Evolutionary conservation across 2,329 filamentous ascomycete genomes (phyloP).

Genomic region (Dryadomyces quercus-mongolicae): DNA sequence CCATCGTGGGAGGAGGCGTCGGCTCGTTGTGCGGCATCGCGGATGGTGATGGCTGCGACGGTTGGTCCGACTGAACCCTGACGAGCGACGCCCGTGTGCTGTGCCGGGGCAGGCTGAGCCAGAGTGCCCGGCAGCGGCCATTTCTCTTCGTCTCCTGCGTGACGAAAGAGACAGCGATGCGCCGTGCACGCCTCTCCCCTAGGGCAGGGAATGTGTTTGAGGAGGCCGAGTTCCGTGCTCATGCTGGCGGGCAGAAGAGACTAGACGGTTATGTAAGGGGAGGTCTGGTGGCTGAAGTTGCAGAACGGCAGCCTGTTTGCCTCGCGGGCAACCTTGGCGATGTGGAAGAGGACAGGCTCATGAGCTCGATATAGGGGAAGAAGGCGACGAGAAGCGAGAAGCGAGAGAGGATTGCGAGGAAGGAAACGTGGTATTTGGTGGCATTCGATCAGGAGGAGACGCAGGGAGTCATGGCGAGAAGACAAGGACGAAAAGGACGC

Average conservation of each 20-base stretch:
- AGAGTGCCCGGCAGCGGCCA: neutral
- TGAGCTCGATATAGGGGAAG: neutral
- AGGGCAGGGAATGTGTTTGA: conserved; percentile 16
- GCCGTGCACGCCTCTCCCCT: conserved; percentile 12
- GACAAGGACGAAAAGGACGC: too few species aligned
- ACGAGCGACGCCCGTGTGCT: neutral
- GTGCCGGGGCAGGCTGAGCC: neutral
- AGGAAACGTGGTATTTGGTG: too few species aligned
- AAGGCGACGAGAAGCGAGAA: too few species aligned
- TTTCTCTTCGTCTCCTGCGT: conserved; percentile 4
- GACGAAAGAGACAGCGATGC: conserved; percentile 14
- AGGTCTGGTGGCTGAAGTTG: neutral
- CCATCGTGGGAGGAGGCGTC: neutral
- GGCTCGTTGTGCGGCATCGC: neutral
- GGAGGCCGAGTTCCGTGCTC: conserved; percentile 6
- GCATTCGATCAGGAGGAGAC: too few species aligned
- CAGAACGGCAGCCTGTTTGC: too few species aligned
- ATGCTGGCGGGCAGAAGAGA: neutral
- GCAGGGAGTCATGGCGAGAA: too few species aligned
- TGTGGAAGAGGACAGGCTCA: neutral
- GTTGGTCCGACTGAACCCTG: neutral
- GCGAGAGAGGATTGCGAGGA: neutral
- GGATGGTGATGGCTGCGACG: neutral
- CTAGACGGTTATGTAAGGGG: neutral
- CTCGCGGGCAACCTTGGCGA: neutral